These are phyloP conservation scores for Aegilops bicornis DNA, from an alignment of 176 grass and related monocot genomes.

Conservation along the genomic window DNA sequence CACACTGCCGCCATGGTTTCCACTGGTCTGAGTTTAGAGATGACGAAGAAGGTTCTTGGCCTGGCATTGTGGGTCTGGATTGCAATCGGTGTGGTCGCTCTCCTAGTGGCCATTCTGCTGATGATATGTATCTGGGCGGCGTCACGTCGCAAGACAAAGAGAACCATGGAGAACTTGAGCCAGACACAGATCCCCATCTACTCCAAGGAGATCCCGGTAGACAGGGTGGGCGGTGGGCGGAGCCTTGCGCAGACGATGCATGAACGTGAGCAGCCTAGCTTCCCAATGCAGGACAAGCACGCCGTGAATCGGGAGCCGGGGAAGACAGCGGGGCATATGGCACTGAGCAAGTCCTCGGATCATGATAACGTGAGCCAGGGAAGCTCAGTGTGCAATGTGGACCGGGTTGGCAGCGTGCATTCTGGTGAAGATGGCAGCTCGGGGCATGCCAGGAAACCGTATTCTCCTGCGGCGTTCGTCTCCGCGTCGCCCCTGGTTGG, in stretches of 20 bases:
- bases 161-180: slow-evolving; percentile 49
- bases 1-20: slow-evolving; percentile 40
- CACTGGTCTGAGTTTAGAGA: slow-evolving; percentile 44
- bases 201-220: slow-evolving; percentile 94
- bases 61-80: slow-evolving; percentile 84
- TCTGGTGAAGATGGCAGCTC: slow-evolving; percentile 82
- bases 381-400: slow-evolving; percentile 77
- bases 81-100: slow-evolving; percentile 64
- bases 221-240: slow-evolving; percentile 62
- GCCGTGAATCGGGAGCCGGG: slow-evolving; percentile 40
- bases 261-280: slow-evolving; percentile 51
- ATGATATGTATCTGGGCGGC: slow-evolving; percentile 80
- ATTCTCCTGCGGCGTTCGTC: slow-evolving; percentile 53
- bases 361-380: slow-evolving; percentile 90
- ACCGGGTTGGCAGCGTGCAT: slow-evolving; percentile 66
- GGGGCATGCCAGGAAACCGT: slow-evolving; percentile 50
- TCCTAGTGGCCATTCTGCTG: slow-evolving; percentile 75
- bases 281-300: slow-evolving; percentile 46
- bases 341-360: slow-evolving; percentile 69
- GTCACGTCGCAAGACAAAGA: slow-evolving; percentile 59
- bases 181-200: slow-evolving; percentile 88
- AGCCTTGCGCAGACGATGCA: slow-evolving; percentile 77
- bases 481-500: slow-evolving; percentile 82
- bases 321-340: slow-evolving; percentile 53
- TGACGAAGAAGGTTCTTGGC: slow-evolving; percentile 69